Evolutionary conservation across 257 asterid species (phyloP), one percentile per base, ranked within the genome.

Genomic region (Misopates orontium): DNA sequence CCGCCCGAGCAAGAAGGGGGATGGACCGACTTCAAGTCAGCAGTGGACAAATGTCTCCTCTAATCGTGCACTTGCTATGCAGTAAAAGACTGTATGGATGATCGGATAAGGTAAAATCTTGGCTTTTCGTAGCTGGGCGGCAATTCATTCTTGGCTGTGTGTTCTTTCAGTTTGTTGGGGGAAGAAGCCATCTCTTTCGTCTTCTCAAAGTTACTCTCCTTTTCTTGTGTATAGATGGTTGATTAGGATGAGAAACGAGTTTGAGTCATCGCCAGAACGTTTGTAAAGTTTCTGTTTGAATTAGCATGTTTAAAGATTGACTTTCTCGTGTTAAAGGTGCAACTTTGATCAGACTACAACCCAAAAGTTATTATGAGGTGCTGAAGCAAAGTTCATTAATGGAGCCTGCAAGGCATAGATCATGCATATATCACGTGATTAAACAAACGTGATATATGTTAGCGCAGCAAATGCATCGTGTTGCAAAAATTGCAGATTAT

Each of bases 71-170:
- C 71, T 76, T 62, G 60, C 75, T 59, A 74, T 60, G 79, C 74
- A 68, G 76, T 62, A 60, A 66, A 20, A 18, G 36, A 47, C 12
- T 31, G 52, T 21, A 12, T n/a, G n/a, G n/a, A 28, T 6, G 36
- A 28, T 28, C 36, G 6, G 36, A 28, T 28, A 6, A 28, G 4
- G 66, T 48, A 48, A 56, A 55, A 39, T 74, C 78, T 59, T 69
- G 84, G 86, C 82, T 72, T 80, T 70, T 66, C 62, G 22, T 19
- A 42, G 83, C 77, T 73, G 77, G 77, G 76, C 85, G 91, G 96
- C 96, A 89, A 89, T 71, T 89, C 96, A 89, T 89, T 83, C 95
- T 87, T 89, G 96, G 95, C 95, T 87, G 78, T 70, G 80, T 72
- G 36, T 67, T 31, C 48, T 66, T 28, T 39, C 5, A n/a, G 28